Base-by-base conservation (phyloP, 2,329 filamentous ascomycete species). In the Ceratocystis colombiana region DNA sequence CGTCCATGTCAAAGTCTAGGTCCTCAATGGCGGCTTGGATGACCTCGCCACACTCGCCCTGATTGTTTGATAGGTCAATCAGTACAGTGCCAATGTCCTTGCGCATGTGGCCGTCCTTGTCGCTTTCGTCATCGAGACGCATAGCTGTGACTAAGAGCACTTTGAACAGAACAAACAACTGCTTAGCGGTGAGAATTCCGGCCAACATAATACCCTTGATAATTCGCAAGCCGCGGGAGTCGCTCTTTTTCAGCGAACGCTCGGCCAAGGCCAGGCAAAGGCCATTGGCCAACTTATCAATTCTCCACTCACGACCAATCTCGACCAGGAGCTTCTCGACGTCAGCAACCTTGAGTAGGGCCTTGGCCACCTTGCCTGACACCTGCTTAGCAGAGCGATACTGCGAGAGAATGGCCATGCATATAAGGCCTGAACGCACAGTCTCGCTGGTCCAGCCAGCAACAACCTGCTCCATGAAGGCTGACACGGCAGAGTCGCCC, bases 381-480 rank as follows among this genome's bases (percentile, higher is more conserved):
- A 96, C 80, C 69, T 84, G 83, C 68, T 85, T 83, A 3, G 85
- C 82, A 2, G 85, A 85, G 72, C 89, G 86, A 74, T 91, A 87
- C 73, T 96, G 89, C 1, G 90, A 88, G 53, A 97, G 78, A 22
- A 96, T 85, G 3, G 89, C 86, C 64, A 97, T 77, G 72, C 89
- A 95, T 12, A 90, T 85, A 0, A 96, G 79, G 10, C 87, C 91
- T 17, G 89, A 84, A 20, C 84, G 81, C 1, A 87, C 75, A 0
- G 89, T 95, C 68, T 91, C 87, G 55, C 79, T 76, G 1, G 85
- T 88, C 86, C 90, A 95, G 7, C 88, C 89, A 33, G 82, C 77
- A 7, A 88, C 87, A 44, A 96, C 84, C 69, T 92, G 90, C 71
- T 96, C 89, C 90, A 97, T 96, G 72, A 99, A 82, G 1, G 87